Evolutionary conservation across 73 alveolate genomes (phyloP).

Genomic region (Durusdinium trenchii): DNA sequence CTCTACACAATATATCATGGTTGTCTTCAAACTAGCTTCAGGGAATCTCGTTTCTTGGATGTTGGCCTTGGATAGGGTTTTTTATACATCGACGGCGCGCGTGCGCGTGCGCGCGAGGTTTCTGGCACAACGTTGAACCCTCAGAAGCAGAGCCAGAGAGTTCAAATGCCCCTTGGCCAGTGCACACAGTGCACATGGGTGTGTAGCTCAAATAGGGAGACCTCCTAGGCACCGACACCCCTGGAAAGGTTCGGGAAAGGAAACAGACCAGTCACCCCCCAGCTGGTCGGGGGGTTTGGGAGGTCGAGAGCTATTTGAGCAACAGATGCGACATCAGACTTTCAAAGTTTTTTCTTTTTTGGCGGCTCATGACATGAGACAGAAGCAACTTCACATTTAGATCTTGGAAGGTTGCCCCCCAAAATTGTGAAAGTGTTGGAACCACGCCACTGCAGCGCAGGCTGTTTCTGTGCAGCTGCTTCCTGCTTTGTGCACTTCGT

Average conservation of each 20-base stretch:
- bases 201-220: too few species aligned
- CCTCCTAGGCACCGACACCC: too few species aligned
- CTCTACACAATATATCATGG: too few species aligned
- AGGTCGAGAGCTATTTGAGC: background rate
- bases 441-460: background rate
- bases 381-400: background rate
- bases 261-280: too few species aligned
- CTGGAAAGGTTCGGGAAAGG: too few species aligned
- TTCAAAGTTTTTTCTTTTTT: background rate
- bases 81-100: too few species aligned
- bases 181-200: too few species aligned
- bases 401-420: background rate
- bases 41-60: too few species aligned
- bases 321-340: too few species aligned
- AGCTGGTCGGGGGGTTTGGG: background rate
- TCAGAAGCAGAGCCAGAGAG: background rate
- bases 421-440: background rate
- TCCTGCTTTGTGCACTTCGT: constrained; percentile 45
- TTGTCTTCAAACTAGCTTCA: too few species aligned
- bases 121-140: background rate
- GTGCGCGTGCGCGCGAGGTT: too few species aligned
- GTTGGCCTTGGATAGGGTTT: too few species aligned
- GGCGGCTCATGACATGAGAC: background rate
- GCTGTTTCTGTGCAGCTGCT: constrained; percentile 40
- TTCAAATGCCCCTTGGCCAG: background rate